Base-by-base conservation (phyloP, 1,284 basidiomycete species). In the Tilletia indica region DNA sequence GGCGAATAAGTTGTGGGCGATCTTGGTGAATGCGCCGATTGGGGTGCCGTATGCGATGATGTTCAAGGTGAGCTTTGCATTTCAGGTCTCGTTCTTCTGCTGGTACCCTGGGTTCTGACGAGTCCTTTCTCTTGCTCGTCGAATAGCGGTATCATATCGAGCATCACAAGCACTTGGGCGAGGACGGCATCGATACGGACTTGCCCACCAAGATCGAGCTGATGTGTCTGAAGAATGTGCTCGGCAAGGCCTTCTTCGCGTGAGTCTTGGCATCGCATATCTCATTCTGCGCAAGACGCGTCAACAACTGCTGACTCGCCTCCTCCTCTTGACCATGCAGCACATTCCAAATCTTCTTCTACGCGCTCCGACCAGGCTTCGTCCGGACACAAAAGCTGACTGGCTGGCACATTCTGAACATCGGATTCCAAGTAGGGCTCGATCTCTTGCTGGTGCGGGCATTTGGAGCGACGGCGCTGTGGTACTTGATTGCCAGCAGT, bases 271-370 rank as follows among this genome's bases (percentile, higher is more conserved):
- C 45, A n/a, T n/a, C n/a, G n/a, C n/a, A n/a, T n/a, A n/a, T n/a
- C n/a, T n/a, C 64, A 11, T 3, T 36, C 2, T 11, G 39, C 9
- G 14, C 34, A 45, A 2, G 16, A 31, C 31, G 31, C 34, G 4
- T 67, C 19, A 0, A 16, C 38, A 16, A 21, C 3, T 48, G 36
- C 8, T 48, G 9, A 5, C 9, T 45, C 14, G 42, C 42, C 9
- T 45, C 42, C 3, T 14, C 42, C 3, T 14, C 42, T 14, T 45
- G 1, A 45, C n/a, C 25, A 19, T 16, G n/a, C 69, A 45, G 70
- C 70, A 96, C 94, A 0, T 99, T 98, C 87, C 97, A 99, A 86
- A 94, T 99, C 77, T 86, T 99, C 72, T 99, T 99, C 87, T 99
- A 99, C 85, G 97, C 97, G 42, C 88, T 99, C 64, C 92, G 96